phyloP scores from a whole-genome alignment of 129 eudicot genomes.

The Ambrosia artemisiifolia region DNA sequence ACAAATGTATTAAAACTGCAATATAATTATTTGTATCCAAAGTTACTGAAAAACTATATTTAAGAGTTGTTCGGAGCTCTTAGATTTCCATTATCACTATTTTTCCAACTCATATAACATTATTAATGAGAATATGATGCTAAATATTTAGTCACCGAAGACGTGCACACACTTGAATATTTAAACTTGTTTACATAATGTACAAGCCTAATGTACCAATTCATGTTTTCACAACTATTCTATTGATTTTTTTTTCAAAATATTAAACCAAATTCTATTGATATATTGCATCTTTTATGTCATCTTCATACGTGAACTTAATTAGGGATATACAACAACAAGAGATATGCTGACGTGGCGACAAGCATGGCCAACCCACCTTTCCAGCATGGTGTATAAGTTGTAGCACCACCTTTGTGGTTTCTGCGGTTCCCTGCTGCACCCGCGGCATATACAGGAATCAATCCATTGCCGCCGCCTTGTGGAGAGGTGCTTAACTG shows the following conservation, averaged over 20 bases:
- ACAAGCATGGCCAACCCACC: not conserved
- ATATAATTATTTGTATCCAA: too few relatives aligned
- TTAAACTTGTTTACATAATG: not conserved
- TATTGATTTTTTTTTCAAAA: too few relatives aligned
- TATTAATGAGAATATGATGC: too few relatives aligned
- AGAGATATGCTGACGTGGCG: constrained; percentile 16
- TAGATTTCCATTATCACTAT: too few relatives aligned
- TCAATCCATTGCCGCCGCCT: constrained; percentile 17
- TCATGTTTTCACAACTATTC: constrained; percentile 7
- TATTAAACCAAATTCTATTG: too few relatives aligned
- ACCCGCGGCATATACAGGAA: constrained; percentile 42
- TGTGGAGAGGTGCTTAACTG: constrained; percentile 17
- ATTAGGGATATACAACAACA: constrained; percentile 12
- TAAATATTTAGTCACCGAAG: too few relatives aligned
- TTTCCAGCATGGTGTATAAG: not conserved
- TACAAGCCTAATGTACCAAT: not conserved
- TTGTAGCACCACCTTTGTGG: constrained; percentile 23
- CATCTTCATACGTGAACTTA: not conserved
- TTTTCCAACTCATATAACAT: too few relatives aligned
- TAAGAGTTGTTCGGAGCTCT: too few relatives aligned
- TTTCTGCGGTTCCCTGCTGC: constrained; percentile 28
- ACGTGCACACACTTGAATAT: not conserved
- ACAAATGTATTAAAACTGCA: too few relatives aligned
- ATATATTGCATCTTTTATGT: not conserved
- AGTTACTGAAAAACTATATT: too few relatives aligned